Base-by-base conservation (phyloP, 257 asterid genomes). In the Sherardia arvensis region DNA sequence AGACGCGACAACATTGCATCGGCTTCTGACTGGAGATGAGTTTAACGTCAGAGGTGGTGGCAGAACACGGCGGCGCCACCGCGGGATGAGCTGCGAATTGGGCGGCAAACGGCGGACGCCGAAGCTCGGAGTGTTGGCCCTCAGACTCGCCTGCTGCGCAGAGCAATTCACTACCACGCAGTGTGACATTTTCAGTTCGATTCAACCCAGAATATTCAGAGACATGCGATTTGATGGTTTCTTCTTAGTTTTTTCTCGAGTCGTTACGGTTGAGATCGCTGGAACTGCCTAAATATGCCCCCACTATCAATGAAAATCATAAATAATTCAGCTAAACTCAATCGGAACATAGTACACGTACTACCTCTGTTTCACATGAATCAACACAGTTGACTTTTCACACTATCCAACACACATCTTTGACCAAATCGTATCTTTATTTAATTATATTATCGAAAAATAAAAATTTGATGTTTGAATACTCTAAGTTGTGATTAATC, bases 21-120 rank as follows among this genome's bases (percentile, higher is more conserved):
- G 69, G 66, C 65, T 76, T 70, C 59, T 70, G 27, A 27, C 26
- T 21, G 77, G 77, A 6, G 78, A 36, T 12, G 67, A 3, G 40
- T 76, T 54, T n/a, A 59, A 61, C 6, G 71, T 53, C 67, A 74
- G 34, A 15, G 57, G 59, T 14, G 74, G 29, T 58, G 69, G 69
- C 59, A 34, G 65, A 57, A 66, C 66, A 29, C 38, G 56, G 68
- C 68, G 77, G 20, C 32, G 53, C 69, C 69, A 76, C 65, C 72
- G 78, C 28, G 36, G 70, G 64, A 43, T 40, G 66, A 69, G 73
- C 77, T 76, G 83, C 11, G 77, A 76, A 53, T 43, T 36, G 21
- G 49, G 56, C 8, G 76, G 68, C 43, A 55, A 68, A 22, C 59
- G 77, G 57, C 57, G 51, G 21, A 10, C 62, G 56, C 38, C 57